A percentile compares a stretch with the other conserved stretches of the same genome.
Evolutionary conservation across 179 eudicot species (phyloP).

Genomic region (Actinidia chinensis): DNA sequence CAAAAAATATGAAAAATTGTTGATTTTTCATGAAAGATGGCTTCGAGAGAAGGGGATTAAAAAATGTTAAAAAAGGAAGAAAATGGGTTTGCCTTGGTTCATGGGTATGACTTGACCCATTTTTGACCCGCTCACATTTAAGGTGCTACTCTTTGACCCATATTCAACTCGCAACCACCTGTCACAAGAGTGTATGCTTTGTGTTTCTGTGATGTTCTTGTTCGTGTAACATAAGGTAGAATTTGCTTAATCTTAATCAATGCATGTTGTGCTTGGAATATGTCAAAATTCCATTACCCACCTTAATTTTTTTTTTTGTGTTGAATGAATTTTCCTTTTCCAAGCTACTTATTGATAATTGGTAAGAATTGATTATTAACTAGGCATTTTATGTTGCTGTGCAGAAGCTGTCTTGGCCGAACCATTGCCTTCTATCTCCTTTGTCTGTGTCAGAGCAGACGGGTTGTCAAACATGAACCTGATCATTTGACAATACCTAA

Average conservation of each 20-base stretch:
- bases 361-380: constrained; percentile 8
- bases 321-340: background rate
- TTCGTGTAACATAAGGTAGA: background rate
- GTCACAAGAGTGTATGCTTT: too few species aligned
- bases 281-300: background rate
- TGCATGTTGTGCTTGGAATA: background rate
- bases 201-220: too few species aligned
- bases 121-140: too few species aligned
- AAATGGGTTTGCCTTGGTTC: too few species aligned
- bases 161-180: too few species aligned
- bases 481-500: constrained; percentile 70
- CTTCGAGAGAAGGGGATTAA: too few species aligned
- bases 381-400: constrained; percentile 16
- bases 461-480: constrained; percentile 38
- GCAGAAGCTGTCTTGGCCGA: constrained; percentile 75
- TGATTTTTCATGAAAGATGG: too few species aligned
- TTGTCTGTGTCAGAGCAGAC: constrained; percentile 42
- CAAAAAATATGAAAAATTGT: too few species aligned
- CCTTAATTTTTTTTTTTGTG: background rate
- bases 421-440: constrained; percentile 48
- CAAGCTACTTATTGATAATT: background rate
- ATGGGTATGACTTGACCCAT: too few species aligned
- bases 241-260: background rate
- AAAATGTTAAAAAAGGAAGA: too few species aligned
- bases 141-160: too few species aligned